Base-by-base conservation (phyloP, 352 stramenopile genomes). In the Elongisporangium undulatum region DNA sequence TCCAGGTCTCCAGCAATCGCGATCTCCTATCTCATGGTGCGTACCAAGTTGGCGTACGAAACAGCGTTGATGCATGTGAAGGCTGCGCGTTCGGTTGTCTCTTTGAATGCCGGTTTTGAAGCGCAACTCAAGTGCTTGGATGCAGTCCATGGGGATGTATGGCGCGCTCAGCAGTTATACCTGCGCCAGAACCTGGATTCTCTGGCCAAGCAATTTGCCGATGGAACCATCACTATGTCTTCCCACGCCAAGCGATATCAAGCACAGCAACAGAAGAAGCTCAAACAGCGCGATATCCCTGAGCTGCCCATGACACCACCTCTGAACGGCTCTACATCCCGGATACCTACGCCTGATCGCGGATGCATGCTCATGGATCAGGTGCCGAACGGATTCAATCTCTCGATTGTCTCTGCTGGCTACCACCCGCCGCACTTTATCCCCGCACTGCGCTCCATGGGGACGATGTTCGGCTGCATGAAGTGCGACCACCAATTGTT, bases 61-160 rank as follows among this genome's bases (percentile, higher is more conserved):
- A 51, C 72, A 4, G 72, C 87, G 16, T 59, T 68, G 20, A 60
- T 62, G 0, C 76, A 87, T 15, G 69, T 97, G 55, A 81, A 77
- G 45, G 53, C 65, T 12, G 53, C 78, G 3, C 83, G 89, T 1
- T 78, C 87, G 7, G 77, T 97, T 10, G 71, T 90, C 13, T 75
- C 69, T 52, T 64, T 95, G 10, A 97, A 97, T 57, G 39, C 64
- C 29, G 86, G 89, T 17, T 97, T 97, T 58, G 86, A 97, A 61
- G 68, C 77, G 16, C 88, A 97, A 61, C 68, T 97, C 7, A 77
- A 80, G 21, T 90, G 70, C 39, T 82, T 95, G 4, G 82, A 88
- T 15, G 73, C 69, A n/a, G 69, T 85, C 7, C 51, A 75, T 1
- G 79, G 82, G 17, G 71, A 97, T 41, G 71, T 96, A 19, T 92